Conservation (phyloP, 2,329 filamentous ascomycete species). For the Colletotrichum simmondsii region DNA sequence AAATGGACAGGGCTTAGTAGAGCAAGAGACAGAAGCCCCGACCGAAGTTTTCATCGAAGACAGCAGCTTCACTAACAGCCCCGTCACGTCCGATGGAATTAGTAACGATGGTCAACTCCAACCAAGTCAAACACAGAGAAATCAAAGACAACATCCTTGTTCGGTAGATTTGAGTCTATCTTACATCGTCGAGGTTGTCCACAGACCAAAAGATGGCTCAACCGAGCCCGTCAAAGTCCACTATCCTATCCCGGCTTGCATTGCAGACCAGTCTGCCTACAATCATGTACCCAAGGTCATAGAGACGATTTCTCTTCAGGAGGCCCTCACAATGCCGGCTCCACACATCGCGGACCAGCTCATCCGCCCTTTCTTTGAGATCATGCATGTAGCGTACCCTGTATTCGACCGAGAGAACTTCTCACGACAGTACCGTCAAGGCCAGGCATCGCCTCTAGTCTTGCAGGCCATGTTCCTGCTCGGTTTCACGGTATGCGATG, state of each 20-base stretch:
- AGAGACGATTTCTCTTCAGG: not conserved
- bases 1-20: not conserved
- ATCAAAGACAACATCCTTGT: not conserved
- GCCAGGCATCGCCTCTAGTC: constrained; percentile 6
- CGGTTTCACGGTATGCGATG: constrained; percentile 10
- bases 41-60: not conserved
- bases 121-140: not conserved
- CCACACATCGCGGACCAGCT: not conserved
- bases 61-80: not conserved
- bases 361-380: constrained; percentile 1
- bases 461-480: constrained; percentile 13
- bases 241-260: constrained; percentile 12
- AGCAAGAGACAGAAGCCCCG: not conserved
- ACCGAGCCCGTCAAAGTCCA: constrained; percentile 16
- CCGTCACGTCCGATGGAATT: not conserved
- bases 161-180: not conserved
- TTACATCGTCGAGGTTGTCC: constrained; percentile 14
- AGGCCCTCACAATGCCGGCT: constrained; percentile 3
- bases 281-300: not conserved
- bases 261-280: not conserved
- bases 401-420: constrained; percentile 3
- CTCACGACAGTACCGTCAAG: not conserved
- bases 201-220: constrained; percentile 2
- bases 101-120: not conserved
- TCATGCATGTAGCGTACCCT: not conserved